Evolutionary conservation across 2,329 filamentous ascomycete genomes (phyloP).

Genomic region (Ophioceras dolichostomum): DNA sequence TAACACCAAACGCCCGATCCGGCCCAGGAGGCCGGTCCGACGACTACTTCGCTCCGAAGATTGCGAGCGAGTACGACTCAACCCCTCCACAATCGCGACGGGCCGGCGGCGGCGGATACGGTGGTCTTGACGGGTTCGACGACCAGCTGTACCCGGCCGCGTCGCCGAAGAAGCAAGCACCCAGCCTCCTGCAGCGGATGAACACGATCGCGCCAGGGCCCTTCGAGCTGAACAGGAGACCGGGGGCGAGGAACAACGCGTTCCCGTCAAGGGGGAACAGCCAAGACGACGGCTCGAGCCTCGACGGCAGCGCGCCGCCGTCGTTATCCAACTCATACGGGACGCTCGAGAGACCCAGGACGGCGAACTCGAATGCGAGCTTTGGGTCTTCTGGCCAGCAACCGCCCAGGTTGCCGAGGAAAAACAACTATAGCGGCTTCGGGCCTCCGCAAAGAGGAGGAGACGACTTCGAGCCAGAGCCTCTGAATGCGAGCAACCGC

Average conservation of each 20-base stretch:
- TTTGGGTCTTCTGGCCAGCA: constrained; percentile 17
- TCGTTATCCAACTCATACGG: constrained; percentile 12
- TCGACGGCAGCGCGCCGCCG: no score
- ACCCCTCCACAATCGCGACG: constrained; percentile 24
- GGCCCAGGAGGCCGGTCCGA: constrained; percentile 28
- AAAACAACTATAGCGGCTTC: constrained; percentile 47
- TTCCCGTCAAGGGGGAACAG: constrained; percentile 11
- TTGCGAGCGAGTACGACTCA: constrained; percentile 27
- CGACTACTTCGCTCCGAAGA: constrained; percentile 32
- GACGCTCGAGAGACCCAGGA: constrained; percentile 15
- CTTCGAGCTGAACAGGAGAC: constrained; percentile 37
- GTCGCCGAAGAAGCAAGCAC: constrained; percentile 30
- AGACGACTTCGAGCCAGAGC: constrained; percentile 23
- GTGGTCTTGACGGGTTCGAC: constrained; percentile 28
- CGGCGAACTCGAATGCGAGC: constrained; percentile 19
- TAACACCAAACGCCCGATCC: constrained; percentile 35
- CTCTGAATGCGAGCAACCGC: constrained; percentile 25
- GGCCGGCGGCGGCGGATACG: constrained; percentile 37
- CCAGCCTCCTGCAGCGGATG: constrained; percentile 45
- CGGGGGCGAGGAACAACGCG: constrained; percentile 16
- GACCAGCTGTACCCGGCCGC: constrained; percentile 31
- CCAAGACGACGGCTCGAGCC: constrained; percentile 9
- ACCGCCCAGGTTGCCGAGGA: constrained; percentile 28
- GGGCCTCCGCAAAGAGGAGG: constrained; percentile 27
- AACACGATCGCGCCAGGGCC: constrained; percentile 55